phyloP scores from a whole-genome alignment of 1,284 basidiomycete species.

The Pseudozyma hubeiensis region DNA sequence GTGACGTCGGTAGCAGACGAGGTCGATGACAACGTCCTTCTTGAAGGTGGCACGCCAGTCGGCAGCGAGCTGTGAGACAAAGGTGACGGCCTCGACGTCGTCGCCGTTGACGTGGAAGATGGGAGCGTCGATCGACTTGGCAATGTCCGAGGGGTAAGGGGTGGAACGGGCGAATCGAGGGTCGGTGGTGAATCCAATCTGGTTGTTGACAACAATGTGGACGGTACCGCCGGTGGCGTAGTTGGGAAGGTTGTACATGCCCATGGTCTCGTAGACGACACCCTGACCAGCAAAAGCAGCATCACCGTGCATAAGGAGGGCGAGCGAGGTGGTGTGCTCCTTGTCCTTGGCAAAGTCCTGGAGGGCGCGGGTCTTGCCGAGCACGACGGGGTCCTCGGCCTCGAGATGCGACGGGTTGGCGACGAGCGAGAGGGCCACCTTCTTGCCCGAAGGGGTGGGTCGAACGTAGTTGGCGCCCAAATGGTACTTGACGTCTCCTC shows the following conservation, averaged over 20 bases:
- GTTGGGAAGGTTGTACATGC: constrained; percentile 92
- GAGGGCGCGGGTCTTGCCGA: constrained; percentile 95
- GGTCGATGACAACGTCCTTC: constrained; percentile 98
- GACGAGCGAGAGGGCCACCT: constrained; percentile 95
- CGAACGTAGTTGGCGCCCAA: constrained; percentile 98
- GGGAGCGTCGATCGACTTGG: constrained; percentile 97
- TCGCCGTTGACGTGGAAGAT: constrained; percentile 99
- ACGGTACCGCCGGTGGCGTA: constrained; percentile 99
- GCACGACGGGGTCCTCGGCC: constrained; percentile 95
- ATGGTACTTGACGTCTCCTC: constrained; percentile 99
- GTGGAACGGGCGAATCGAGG: constrained; percentile 97
- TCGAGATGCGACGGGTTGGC: constrained; percentile 99
- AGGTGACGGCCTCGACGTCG: constrained; percentile 93
- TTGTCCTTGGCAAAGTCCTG: constrained; percentile 95
- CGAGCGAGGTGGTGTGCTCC: constrained; percentile 74
- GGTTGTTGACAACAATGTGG: constrained; percentile 99
- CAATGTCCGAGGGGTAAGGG: constrained; percentile 98
- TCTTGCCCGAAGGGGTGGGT: constrained; percentile 97
- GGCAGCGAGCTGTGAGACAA: constrained; percentile 96
- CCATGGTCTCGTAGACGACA: constrained; percentile 99
- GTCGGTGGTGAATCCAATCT: constrained; percentile 99
- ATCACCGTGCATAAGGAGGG: constrained; percentile 94
- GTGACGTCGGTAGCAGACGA: constrained; percentile 98
- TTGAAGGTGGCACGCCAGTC: constrained; percentile 99
- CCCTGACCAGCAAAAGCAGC: constrained; percentile 99